Evolutionary conservation across 495 filamentous ascomycete species (phyloP).

Genomic region (Trichoderma erinaceum): DNA sequence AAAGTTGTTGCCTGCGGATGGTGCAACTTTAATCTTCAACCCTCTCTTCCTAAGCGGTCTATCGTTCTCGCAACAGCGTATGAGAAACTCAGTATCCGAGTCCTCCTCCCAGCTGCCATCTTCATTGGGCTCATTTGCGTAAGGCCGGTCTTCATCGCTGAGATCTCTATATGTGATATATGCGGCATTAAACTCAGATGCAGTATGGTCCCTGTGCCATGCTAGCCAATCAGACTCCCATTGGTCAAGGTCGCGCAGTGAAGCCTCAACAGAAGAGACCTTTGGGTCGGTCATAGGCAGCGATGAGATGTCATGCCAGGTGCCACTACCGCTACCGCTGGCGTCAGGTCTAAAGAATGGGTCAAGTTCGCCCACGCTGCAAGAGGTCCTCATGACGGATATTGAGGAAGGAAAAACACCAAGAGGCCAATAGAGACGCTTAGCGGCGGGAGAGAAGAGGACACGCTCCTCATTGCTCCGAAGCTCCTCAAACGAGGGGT

Average conservation of each 20-base stretch:
- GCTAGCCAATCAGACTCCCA: slow-evolving; percentile 22
- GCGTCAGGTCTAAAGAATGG: slow-evolving; percentile 19
- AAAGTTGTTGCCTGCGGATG: slow-evolving; percentile 15
- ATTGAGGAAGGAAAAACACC: slow-evolving; percentile 23
- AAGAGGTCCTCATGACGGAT: slow-evolving; percentile 20
- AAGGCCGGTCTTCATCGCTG: slow-evolving; percentile 20
- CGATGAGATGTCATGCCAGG: slow-evolving; percentile 22
- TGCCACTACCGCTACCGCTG: slow-evolving; percentile 16
- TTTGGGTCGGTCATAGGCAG: slow-evolving; percentile 23
- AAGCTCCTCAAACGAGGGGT: slow-evolving; percentile 20
- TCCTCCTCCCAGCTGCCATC: slow-evolving; percentile 21
- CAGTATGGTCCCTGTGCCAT: slow-evolving; percentile 18
- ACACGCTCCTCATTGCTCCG: slow-evolving; percentile 15
- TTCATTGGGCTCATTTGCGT: slow-evolving; percentile 17
- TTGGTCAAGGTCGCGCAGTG: slow-evolving; percentile 18
- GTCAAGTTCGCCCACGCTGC: slow-evolving; percentile 19
- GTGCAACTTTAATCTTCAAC: slow-evolving; percentile 16
- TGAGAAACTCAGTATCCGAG: slow-evolving; percentile 19
- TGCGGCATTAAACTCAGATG: slow-evolving; percentile 10
- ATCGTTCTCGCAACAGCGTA: slow-evolving; percentile 19
- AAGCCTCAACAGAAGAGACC: slow-evolving; percentile 22
- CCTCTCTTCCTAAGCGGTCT: slow-evolving; percentile 18
- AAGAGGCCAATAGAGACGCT: slow-evolving; percentile 24
- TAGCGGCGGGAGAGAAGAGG: slow-evolving; percentile 17
- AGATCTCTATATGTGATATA: slow-evolving; percentile 22